Percentiles rank a stretch among this genome's conserved stretches.
These are phyloP conservation scores for Aureobasidium melanogenum DNA, from an alignment of 2,329 filamentous ascomycete genomes.

Conservation along the genomic window DNA sequence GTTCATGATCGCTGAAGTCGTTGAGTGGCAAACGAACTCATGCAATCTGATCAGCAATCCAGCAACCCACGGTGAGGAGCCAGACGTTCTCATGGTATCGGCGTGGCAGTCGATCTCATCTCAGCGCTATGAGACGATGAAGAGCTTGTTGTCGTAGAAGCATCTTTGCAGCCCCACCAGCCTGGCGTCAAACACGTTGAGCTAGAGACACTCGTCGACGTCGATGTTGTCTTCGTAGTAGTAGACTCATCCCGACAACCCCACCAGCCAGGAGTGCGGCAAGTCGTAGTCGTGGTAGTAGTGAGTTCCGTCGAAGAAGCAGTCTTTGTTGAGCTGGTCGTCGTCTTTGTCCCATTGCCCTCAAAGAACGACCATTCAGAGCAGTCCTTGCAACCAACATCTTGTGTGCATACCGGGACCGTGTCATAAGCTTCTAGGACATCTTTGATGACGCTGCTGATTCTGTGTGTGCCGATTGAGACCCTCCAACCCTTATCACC, in stretches of 20 bases:
- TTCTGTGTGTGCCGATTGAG: conserved; percentile 79
- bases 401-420: conserved; percentile 64
- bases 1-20: no score
- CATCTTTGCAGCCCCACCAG: conserved; percentile 55
- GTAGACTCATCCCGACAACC: neutral
- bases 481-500: conserved; percentile 82
- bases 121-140: neutral
- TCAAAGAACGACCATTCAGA: conserved; percentile 85
- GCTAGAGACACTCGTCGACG: neutral
- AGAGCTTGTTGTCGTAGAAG: neutral
- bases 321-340: conserved; percentile 24
- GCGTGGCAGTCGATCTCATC: neutral
- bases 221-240: conserved; percentile 24
- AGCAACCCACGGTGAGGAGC: neutral
- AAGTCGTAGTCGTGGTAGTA: conserved; percentile 40
- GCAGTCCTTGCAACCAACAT: conserved; percentile 73
- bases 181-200: conserved; percentile 48
- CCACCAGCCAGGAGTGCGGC: neutral
- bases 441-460: conserved; percentile 73
- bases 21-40: no score
- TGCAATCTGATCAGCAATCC: no score
- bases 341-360: conserved; percentile 72
- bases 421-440: conserved; percentile 71
- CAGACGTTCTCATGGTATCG: neutral
- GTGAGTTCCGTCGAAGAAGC: conserved; percentile 43